These are phyloP conservation scores for Aphanocladium album DNA, from an alignment of 2,329 filamentous ascomycete genomes.

Conservation along the genomic window DNA sequence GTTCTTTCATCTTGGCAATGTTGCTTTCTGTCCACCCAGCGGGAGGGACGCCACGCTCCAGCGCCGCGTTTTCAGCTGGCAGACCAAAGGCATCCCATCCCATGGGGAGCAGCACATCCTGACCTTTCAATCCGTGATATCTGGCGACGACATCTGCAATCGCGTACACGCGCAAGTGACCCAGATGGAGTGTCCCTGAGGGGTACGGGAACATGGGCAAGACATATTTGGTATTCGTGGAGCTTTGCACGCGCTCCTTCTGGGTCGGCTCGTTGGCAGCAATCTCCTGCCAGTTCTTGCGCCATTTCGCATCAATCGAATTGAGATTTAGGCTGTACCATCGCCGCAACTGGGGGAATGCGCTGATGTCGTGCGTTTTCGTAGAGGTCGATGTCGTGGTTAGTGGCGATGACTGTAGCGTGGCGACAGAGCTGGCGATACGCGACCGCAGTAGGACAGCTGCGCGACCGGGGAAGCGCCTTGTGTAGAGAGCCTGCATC, in stretches of 20 bases:
- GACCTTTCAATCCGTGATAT: slow-evolving; percentile 68
- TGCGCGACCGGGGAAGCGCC: slow-evolving; percentile 1
- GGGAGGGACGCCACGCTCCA: slow-evolving; percentile 74
- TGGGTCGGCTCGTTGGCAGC: slow-evolving; percentile 15
- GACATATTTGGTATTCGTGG: slow-evolving; percentile 54
- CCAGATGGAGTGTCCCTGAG: slow-evolving; percentile 79
- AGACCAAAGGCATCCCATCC: slow-evolving; percentile 92
- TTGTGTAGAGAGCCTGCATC: not conserved
- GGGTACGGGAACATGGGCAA: slow-evolving; percentile 93
- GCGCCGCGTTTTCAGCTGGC: slow-evolving; percentile 86
- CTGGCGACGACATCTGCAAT: slow-evolving; percentile 82
- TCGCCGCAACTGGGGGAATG: slow-evolving; percentile 17
- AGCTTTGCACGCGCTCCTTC: slow-evolving; percentile 14
- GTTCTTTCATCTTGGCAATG: slow-evolving; percentile 78
- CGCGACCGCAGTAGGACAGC: not conserved
- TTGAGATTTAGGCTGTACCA: slow-evolving; percentile 43
- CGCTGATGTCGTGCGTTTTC: not conserved
- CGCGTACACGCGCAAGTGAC: slow-evolving; percentile 83
- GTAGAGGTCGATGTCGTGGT: not conserved
- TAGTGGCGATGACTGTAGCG: not conserved
- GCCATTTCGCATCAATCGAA: slow-evolving; percentile 29
- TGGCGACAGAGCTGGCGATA: not conserved
- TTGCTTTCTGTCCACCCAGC: slow-evolving; percentile 75
- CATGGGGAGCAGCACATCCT: slow-evolving; percentile 78
- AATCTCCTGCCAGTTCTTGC: slow-evolving; percentile 17